Evolutionary conservation across 192 early-diverging fungal genomes (phyloP), one percentile per base, ranked within the genome.

Genomic region (Lobosporangium transversale): DNA sequence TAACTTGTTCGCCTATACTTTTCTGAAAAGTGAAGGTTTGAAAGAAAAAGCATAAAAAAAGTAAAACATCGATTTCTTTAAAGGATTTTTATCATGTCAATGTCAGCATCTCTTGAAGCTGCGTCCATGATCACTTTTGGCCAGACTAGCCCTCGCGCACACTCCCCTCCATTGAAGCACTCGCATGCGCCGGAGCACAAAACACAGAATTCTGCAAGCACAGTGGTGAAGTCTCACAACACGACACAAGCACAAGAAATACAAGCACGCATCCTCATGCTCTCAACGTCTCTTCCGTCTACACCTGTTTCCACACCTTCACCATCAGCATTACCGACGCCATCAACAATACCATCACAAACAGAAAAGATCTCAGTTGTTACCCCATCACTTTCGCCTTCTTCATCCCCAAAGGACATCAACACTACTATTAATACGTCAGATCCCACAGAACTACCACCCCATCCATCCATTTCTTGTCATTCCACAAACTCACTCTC

Each of bases 1-100:
- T n/a, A n/a, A n/a, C n/a, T n/a, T n/a, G n/a, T n/a, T n/a, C n/a
- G n/a, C n/a, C n/a, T n/a, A n/a, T n/a, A n/a, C n/a, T n/a, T n/a
- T n/a, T n/a, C n/a, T n/a, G n/a, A n/a, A n/a, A n/a, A n/a, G n/a
- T n/a, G n/a, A n/a, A n/a, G n/a, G n/a, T n/a, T n/a, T n/a, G n/a
- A n/a, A n/a, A n/a, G n/a, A n/a, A n/a, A n/a, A n/a, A n/a, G n/a
- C n/a, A n/a, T n/a, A n/a, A n/a, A n/a, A n/a, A n/a, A n/a, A n/a
- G n/a, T n/a, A n/a, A n/a, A n/a, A n/a, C n/a, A n/a, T n/a, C n/a
- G n/a, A n/a, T n/a, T n/a, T n/a, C n/a, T n/a, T n/a, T n/a, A n/a
- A n/a, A n/a, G n/a, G n/a, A n/a, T n/a, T n/a, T n/a, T 50, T 26
- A 50, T 24, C 48, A 50, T 50, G 48, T 50, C 48, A 17, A 50